These are phyloP conservation scores for Neocallimastix lanati DNA, from an alignment of 192 early-diverging fungal genomes.

Conservation along the genomic window DNA sequence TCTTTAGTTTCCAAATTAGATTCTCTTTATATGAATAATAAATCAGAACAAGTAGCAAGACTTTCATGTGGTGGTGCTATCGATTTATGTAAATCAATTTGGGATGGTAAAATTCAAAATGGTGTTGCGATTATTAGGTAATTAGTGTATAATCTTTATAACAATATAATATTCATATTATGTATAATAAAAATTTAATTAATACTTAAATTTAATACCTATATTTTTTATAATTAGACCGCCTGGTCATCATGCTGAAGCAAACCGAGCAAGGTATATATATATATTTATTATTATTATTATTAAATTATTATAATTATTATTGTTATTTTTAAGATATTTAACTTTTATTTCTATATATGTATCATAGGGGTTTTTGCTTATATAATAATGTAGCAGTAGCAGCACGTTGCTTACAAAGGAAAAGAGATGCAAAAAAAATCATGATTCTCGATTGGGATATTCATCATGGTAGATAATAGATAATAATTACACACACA, in stretches of 20 bases:
- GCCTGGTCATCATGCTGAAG: slow-evolving; percentile 84
- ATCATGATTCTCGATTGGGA: slow-evolving; percentile 90
- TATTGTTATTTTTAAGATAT: no score
- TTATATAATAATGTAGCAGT: slow-evolving; percentile 78
- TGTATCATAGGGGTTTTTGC: slow-evolving; percentile 73
- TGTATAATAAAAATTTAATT: no score
- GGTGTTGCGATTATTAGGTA: slow-evolving; percentile 63
- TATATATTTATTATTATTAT: no score
- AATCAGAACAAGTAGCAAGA: slow-evolving; percentile 11
- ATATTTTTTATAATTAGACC: no score
- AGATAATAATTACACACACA: no score
- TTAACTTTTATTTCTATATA: no score
- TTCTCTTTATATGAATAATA: background rate
- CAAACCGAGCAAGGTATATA: slow-evolving; percentile 17
- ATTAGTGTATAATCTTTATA: no score
- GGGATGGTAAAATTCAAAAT: slow-evolving; percentile 37
- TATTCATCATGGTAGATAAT: slow-evolving; percentile 61
- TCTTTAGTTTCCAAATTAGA: background rate
- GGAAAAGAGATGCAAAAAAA: slow-evolving; percentile 16
- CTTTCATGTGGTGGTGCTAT: slow-evolving; percentile 62
- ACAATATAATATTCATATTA: no score
- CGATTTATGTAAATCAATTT: slow-evolving; percentile 50
- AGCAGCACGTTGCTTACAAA: slow-evolving; percentile 43
- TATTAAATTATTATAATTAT: no score
- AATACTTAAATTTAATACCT: no score